Conservation (phyloP, 108 stramenopile species). For the Asterionellopsis glacialis region DNA sequence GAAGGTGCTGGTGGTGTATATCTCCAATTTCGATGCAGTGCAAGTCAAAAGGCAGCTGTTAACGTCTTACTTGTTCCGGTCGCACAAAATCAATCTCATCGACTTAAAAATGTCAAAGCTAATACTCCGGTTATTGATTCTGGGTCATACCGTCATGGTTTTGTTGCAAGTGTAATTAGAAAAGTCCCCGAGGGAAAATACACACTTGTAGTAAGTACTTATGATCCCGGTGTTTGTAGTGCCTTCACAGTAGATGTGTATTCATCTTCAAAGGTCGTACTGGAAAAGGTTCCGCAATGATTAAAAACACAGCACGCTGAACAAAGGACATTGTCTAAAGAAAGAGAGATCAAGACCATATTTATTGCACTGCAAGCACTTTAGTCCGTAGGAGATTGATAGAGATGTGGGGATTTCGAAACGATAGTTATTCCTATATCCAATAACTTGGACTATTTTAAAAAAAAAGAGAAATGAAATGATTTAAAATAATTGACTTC, state of each 20-base stretch:
- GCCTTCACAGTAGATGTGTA: conserved; percentile 10
- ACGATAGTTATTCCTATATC: no score
- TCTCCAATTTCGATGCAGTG: conserved; percentile 50
- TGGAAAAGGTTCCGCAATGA: no score
- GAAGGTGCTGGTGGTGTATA: not conserved
- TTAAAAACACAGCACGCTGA: no score
- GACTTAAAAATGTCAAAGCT: conserved; percentile 13
- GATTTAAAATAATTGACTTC: no score
- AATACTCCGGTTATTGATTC: conserved; percentile 45
- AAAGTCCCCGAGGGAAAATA: conserved; percentile 46
- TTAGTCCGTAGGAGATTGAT: no score
- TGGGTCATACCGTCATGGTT: conserved; percentile 65
- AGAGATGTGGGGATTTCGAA: no score
- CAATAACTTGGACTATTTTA: no score
- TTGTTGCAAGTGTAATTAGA: conserved; percentile 36
- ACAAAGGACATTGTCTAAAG: no score
- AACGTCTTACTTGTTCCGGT: conserved; percentile 48
- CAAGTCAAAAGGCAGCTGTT: conserved; percentile 40
- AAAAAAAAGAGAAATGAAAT: no score
- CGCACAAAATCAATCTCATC: conserved; percentile 3
- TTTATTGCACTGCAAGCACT: no score
- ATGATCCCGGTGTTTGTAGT: conserved; percentile 35
- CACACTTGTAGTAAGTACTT: conserved; percentile 47
- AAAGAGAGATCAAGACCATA: no score
- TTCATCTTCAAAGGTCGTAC: no score